These are phyloP conservation scores for Sporothrix pseudoabietina DNA, from an alignment of 2,329 filamentous ascomycete genomes.

Conservation along the genomic window DNA sequence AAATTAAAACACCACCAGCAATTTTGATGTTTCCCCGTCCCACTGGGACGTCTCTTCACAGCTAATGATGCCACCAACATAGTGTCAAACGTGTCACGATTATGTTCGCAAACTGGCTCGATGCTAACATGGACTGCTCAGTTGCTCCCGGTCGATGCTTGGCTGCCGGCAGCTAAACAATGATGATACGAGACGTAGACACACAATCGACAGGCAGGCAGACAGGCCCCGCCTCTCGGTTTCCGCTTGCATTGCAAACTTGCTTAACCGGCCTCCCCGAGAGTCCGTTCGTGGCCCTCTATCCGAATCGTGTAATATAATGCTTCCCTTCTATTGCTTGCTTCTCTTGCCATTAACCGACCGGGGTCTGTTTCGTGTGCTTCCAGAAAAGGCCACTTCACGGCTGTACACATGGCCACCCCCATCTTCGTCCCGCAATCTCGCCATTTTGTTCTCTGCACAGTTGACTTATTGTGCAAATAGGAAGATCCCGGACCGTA, in stretches of 20 bases:
- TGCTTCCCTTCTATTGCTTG: neutral
- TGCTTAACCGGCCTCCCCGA: constrained; percentile 4
- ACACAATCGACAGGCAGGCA: neutral
- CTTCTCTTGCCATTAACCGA: neutral
- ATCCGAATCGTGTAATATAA: neutral
- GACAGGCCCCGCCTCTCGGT: neutral
- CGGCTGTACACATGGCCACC: neutral
- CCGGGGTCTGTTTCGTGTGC: constrained; percentile 22
- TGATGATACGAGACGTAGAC: neutral
- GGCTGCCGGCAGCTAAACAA: neutral
- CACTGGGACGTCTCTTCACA: neutral
- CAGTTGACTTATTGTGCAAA: neutral
- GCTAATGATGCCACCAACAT: neutral
- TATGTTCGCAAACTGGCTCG: neutral
- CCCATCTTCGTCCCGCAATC: neutral
- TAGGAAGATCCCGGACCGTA: constrained; percentile 5
- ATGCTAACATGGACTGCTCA: neutral
- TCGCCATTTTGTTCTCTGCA: neutral
- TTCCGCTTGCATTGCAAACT: neutral
- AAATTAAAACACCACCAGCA: neutral
- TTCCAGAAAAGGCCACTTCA: constrained; percentile 16
- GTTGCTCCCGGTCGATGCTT: neutral
- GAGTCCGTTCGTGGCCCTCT: neutral
- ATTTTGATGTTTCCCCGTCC: neutral
- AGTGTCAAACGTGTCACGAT: neutral